Percentiles rank a stretch among this genome's conserved stretches.
Evolutionary conservation across 1,284 basidiomycete genomes (phyloP).

Genomic region (Fomitopsis betulina): DNA sequence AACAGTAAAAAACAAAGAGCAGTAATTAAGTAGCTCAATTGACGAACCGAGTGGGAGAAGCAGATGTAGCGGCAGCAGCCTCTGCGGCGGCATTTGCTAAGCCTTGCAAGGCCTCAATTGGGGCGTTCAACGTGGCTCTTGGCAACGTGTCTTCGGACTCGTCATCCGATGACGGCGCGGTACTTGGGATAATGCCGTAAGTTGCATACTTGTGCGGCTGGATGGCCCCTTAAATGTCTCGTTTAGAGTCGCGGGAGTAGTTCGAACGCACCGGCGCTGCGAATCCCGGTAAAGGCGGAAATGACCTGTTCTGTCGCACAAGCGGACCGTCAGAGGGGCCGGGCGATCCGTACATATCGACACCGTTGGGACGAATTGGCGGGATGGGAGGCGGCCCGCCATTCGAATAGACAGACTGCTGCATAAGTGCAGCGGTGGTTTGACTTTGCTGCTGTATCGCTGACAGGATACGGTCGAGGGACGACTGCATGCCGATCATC

Average conservation of each 20-base stretch:
- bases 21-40: neutral
- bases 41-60: conserved; percentile 42
- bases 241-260: neutral
- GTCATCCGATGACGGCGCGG: conserved; percentile 81
- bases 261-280: conserved; percentile 68
- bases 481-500: conserved; percentile 87
- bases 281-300: conserved; percentile 85
- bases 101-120: conserved; percentile 90
- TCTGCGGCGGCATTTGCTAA: conserved; percentile 92
- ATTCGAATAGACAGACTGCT: conserved; percentile 27
- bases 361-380: conserved; percentile 17
- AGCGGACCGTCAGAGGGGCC: conserved; percentile 20
- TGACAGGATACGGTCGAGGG: conserved; percentile 72
- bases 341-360: conserved; percentile 26
- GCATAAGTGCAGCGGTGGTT: conserved; percentile 22
- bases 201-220: conserved; percentile 87
- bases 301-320: conserved; percentile 33
- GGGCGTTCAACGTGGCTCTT: conserved; percentile 77
- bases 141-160: conserved; percentile 85
- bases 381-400: conserved; percentile 20
- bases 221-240: neutral
- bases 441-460: conserved; percentile 55
- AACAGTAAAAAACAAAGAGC: conserved; percentile 1
- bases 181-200: conserved; percentile 82
- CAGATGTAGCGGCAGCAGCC: conserved; percentile 71